phyloP scores from a whole-genome alignment of 106 monocot genomes.

The Acorus gramineus region DNA sequence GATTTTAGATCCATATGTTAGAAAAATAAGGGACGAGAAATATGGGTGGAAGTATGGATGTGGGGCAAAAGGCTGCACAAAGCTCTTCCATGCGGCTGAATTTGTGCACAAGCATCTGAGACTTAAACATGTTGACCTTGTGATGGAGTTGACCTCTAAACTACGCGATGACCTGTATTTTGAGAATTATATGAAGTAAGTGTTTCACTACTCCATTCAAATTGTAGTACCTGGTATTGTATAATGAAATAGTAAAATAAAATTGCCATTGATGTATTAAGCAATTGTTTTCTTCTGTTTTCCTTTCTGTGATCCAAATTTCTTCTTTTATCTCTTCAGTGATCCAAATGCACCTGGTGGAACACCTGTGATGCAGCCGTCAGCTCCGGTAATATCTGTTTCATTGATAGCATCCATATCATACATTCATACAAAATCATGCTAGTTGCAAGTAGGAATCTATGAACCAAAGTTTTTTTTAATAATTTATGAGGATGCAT shows the following conservation, averaged over 20 bases:
- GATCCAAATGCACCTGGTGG: slow-evolving; percentile 89
- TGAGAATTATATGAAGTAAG: slow-evolving; percentile 98
- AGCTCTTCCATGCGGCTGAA: slow-evolving; percentile 92
- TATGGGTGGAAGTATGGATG: slow-evolving; percentile 99
- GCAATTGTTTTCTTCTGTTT: too few species aligned
- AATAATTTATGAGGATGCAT: too few species aligned
- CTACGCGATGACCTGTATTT: slow-evolving; percentile 88
- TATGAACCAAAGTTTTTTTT: too few species aligned
- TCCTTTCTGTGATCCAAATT: neutral
- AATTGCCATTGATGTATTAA: too few species aligned
- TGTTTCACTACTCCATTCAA: neutral
- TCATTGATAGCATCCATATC: neutral
- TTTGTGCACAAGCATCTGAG: slow-evolving; percentile 96
- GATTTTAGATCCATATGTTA: slow-evolving; percentile 63
- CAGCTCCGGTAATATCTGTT: slow-evolving; percentile 39
- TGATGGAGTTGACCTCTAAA: slow-evolving; percentile 76
- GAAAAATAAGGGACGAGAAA: slow-evolving; percentile 98
- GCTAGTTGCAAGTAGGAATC: too few species aligned
- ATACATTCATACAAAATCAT: too few species aligned
- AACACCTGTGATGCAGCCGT: slow-evolving; percentile 82
- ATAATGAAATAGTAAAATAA: too few species aligned
- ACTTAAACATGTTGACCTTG: slow-evolving; percentile 86
- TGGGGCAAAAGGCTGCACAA: slow-evolving; percentile 95
- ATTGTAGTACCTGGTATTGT: too few species aligned
- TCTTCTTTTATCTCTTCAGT: slow-evolving; percentile 34